These are phyloP conservation scores for Naganishia albida DNA, from an alignment of 1,284 basidiomycete genomes.

Conservation along the genomic window DNA sequence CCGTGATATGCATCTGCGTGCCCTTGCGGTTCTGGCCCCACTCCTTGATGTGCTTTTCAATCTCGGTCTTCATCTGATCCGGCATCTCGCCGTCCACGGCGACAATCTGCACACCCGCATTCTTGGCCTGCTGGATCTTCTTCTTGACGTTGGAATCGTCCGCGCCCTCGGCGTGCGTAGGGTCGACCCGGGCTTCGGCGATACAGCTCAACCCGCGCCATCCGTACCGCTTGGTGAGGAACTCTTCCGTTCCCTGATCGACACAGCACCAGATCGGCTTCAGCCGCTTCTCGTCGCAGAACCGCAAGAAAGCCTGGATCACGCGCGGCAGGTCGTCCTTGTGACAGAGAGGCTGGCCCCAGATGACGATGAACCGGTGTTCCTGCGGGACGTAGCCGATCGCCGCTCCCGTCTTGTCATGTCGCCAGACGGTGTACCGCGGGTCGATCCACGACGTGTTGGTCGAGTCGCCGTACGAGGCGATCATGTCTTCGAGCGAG, in stretches of 20 bases:
- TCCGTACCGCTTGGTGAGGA: conserved; percentile 57
- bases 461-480: conserved; percentile 61
- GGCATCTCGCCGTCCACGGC: conserved; percentile 52
- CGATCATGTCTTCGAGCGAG: conserved; percentile 56
- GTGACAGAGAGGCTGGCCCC: conserved; percentile 61
- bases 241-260: conserved; percentile 56
- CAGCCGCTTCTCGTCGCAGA: conserved; percentile 52
- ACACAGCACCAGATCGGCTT: conserved; percentile 62
- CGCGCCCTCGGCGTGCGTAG: conserved; percentile 55
- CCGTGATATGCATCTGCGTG: conserved; percentile 62
- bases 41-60: conserved; percentile 57
- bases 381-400: conserved; percentile 56
- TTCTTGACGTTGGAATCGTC: conserved; percentile 57
- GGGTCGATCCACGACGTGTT: conserved; percentile 63
- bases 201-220: conserved; percentile 61
- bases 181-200: conserved; percentile 61
- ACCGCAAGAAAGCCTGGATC: conserved; percentile 55
- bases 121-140: conserved; percentile 59
- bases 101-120: conserved; percentile 58
- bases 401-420: conserved; percentile 57
- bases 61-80: conserved; percentile 52
- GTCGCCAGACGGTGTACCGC: conserved; percentile 61
- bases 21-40: conserved; percentile 59
- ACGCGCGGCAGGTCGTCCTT: conserved; percentile 55
- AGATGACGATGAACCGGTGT: conserved; percentile 55